Conservation (phyloP, 2,329 filamentous ascomycete species). For the Verticillium tricorpus region DNA sequence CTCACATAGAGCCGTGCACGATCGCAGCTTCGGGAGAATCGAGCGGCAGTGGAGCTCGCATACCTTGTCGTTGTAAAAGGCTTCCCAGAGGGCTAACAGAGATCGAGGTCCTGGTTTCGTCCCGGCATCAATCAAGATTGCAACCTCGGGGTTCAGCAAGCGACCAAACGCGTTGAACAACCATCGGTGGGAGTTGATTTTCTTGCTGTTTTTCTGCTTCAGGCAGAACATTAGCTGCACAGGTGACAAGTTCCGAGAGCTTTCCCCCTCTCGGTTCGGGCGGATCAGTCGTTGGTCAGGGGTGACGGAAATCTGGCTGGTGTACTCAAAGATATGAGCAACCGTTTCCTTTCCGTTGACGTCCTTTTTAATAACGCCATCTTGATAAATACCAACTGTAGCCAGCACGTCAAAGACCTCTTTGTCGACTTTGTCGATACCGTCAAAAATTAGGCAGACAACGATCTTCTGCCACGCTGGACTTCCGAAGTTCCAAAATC, state of each 20-base stretch:
- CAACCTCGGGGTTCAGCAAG: slow-evolving; percentile 83
- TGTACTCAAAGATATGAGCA: slow-evolving; percentile 89
- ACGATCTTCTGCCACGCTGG: slow-evolving; percentile 94
- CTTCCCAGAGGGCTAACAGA: slow-evolving; percentile 81
- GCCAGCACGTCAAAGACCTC: slow-evolving; percentile 78
- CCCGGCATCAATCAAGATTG: slow-evolving; percentile 82
- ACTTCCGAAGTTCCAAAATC: slow-evolving; percentile 91
- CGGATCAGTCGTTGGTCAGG: slow-evolving; percentile 82
- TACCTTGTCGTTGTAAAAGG: slow-evolving; percentile 84
- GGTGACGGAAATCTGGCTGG: slow-evolving; percentile 82
- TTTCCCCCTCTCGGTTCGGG: slow-evolving; percentile 65
- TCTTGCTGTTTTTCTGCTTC: slow-evolving; percentile 92
- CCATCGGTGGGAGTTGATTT: slow-evolving; percentile 93
- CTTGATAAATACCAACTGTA: slow-evolving; percentile 82
- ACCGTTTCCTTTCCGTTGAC: slow-evolving; percentile 85
- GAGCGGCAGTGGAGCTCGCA: neutral
- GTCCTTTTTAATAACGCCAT: slow-evolving; percentile 88
- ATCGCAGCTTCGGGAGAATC: no score
- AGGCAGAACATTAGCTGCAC: slow-evolving; percentile 93
- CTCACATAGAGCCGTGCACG: neutral
- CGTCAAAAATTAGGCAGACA: slow-evolving; percentile 82
- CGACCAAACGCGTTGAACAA: slow-evolving; percentile 86
- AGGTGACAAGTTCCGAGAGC: slow-evolving; percentile 66
- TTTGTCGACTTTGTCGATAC: slow-evolving; percentile 87
- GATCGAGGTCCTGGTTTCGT: slow-evolving; percentile 83